Conservation (phyloP, 108 stramenopile species). For the Cyclostephanos invisitatus region DNA sequence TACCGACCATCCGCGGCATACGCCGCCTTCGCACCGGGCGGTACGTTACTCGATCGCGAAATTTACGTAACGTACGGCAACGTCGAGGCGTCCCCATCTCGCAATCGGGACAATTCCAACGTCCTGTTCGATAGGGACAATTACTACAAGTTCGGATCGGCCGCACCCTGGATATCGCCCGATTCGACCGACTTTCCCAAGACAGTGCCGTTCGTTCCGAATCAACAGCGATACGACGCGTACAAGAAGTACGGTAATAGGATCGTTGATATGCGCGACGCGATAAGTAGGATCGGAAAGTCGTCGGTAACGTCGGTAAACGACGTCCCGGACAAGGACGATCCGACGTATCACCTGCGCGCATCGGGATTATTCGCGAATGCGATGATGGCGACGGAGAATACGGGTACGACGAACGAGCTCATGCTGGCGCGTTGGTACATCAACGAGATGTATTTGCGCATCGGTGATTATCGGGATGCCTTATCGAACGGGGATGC, state of each 20-base stretch:
- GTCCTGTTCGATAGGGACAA: conserved; percentile 77
- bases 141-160: conserved; percentile 83
- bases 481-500: conserved; percentile 45
- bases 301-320: no score
- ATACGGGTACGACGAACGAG: conserved; percentile 80
- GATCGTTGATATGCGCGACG: conserved; percentile 32
- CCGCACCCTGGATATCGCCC: conserved; percentile 61
- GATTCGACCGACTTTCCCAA: conserved; percentile 68
- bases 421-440: conserved; percentile 80
- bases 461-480: conserved; percentile 62
- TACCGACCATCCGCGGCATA: conserved; percentile 21
- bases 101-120: conserved; percentile 70
- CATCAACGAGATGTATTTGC: conserved; percentile 73
- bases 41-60: conserved; percentile 75
- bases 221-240: conserved; percentile 77
- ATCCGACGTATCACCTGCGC: conserved; percentile 61
- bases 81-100: conserved; percentile 59
- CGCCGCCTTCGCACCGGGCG: conserved; percentile 73
- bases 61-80: conserved; percentile 69
- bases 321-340: conserved; percentile 42
- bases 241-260: conserved; percentile 71
- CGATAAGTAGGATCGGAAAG: no score
- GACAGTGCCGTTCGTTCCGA: conserved; percentile 70
- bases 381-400: conserved; percentile 73
- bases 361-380: conserved; percentile 83